Evolutionary conservation across 331 rosid species (phyloP).

Genomic region (Quercus phellos): DNA sequence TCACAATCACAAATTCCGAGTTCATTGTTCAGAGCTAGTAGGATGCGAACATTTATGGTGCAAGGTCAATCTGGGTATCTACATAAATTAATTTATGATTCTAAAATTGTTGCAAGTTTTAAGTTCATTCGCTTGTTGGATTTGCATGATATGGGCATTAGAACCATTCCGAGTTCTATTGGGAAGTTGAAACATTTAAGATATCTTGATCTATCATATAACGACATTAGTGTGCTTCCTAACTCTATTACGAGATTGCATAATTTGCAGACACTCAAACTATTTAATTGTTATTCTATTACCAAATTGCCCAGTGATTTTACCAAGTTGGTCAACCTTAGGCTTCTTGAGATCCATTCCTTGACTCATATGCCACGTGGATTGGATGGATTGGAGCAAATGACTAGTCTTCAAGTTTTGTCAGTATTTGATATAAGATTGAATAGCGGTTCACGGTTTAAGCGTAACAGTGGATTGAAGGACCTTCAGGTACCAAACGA

Average conservation of each 20-base stretch:
- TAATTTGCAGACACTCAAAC: slow-evolving; percentile 35
- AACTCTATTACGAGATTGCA: not conserved
- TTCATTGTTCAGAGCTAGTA: too few species aligned
- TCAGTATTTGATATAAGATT: fast-evolving
- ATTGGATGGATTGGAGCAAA: too few species aligned
- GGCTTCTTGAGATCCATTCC: fast-evolving
- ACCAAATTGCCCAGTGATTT: too few species aligned
- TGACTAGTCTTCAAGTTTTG: too few species aligned
- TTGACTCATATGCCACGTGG: too few species aligned
- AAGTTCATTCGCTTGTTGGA: not conserved
- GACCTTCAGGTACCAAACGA: fast-evolving
- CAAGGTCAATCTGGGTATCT: not conserved
- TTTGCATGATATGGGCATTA: fast-evolving
- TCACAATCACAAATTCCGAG: too few species aligned
- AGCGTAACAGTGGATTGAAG: too few species aligned
- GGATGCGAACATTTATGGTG: fast-evolving
- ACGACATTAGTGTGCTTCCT: slow-evolving; percentile 10
- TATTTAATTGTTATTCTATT: fast-evolving
- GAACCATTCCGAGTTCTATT: fast-evolving
- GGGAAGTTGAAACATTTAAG: slow-evolving; percentile 28
- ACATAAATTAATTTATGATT: fast-evolving
- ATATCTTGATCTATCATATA: slow-evolving; percentile 16
- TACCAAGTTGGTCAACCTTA: too few species aligned
- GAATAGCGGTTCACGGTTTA: fast-evolving
- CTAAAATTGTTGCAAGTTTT: not conserved